Conservation (phyloP, 2,329 filamentous ascomycete genomes). For the Curvularia spicifera region DNA sequence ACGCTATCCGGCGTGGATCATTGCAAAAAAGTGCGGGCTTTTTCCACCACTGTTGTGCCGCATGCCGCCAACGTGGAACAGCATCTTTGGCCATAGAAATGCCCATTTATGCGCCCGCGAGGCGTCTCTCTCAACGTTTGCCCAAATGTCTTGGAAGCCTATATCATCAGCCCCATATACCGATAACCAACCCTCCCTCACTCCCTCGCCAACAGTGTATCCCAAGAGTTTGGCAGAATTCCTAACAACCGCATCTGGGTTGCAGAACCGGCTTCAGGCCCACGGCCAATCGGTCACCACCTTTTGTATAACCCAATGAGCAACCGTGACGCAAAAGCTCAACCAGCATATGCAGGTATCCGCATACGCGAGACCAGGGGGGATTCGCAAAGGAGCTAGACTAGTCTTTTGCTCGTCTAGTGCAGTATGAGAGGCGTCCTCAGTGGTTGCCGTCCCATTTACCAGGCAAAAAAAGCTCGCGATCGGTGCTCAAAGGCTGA, state of each 20-base stretch:
- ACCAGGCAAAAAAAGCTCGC: not conserved
- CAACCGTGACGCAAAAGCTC: not conserved
- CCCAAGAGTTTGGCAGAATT: not conserved
- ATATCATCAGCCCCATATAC: not conserved
- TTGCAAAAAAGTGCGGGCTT: not conserved
- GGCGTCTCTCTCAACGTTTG: not conserved
- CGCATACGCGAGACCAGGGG: not conserved
- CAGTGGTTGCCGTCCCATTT: not conserved
- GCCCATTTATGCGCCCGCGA: not conserved
- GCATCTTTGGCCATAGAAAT: not conserved
- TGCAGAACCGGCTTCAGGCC: not conserved
- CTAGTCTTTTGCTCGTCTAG: not conserved
- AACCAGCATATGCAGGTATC: slow-evolving; percentile 6
- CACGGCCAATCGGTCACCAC: slow-evolving; percentile 2
- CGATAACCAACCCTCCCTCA: too few species aligned
- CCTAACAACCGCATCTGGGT: not conserved
- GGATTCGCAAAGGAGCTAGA: not conserved
- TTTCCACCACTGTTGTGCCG: not conserved
- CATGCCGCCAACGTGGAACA: not conserved
- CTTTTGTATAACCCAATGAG: not conserved
- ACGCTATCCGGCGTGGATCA: not conserved
- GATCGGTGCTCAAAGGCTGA: not conserved
- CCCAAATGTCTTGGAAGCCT: not conserved
- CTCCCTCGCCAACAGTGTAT: not conserved
- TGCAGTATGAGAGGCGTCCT: not conserved